Base-by-base conservation (phyloP, 331 rosid genomes). In the Quercus tomentella region DNA sequence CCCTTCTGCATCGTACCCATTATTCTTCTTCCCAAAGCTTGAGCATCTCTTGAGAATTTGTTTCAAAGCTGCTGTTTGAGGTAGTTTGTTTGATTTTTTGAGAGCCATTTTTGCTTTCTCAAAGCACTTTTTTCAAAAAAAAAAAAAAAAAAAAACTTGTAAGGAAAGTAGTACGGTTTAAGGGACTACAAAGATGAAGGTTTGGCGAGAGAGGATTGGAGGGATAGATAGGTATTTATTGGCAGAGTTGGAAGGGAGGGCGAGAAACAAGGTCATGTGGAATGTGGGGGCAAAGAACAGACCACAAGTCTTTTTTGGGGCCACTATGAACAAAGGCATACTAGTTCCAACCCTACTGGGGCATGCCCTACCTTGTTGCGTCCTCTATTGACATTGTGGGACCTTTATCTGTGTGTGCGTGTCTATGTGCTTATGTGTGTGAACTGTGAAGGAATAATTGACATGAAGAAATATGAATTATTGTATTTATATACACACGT, bases 41-140 rank as follows among this genome's bases (percentile, higher is more conserved):
- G 97, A 92, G 61, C 92, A 94, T 45, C 89, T 82, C 43, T 79
- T 92, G 21, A 92, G 83, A 28, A 94, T 92, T 60, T 88, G 93
- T 86, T 84, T 92, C 6, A 94, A 56, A 23, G 89, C 87, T 5
- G 88, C 79, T 9, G 93, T 58, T 65, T 91, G 98, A 14, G 96
- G 86, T 26, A 84, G 85, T 78, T 86, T 91, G 80, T 82, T 89
- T 73, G 91, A 72, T 76, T 79, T 92, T 51, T 79, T 89, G 5
- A 86, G 80, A 33, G 84, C 89, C 97, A 94, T 94, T 65, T 43
- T 60, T 57, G 14, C 49, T 41, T 41, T 9, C 12, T 41, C 14
- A 9, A 57, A 33, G 11, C 56, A 12, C 25, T 35, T 35, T 33
- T 69, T 14, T 37, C 54, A 20, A n/a, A 2, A 3, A 8, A 41